A percentile compares a stretch with the other conserved stretches of the same genome.
Conservation (phyloP, 768 basidiomycete species). For the Leccinum uliginosum region DNA sequence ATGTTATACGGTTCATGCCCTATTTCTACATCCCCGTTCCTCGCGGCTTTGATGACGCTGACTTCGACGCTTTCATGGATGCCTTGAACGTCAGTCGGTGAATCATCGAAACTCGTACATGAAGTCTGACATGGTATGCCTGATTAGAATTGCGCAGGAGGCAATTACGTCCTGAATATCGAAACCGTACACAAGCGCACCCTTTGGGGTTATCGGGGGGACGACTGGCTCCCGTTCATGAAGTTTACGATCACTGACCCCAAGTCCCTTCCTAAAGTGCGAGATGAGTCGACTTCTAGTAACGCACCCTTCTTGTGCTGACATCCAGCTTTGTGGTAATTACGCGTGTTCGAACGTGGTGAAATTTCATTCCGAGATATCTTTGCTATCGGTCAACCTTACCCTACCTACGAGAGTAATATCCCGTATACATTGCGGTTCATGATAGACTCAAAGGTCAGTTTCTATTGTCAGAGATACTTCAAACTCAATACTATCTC, state of each 20-base stretch:
- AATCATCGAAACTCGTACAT: background rate
- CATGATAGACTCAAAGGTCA: slow-evolving; percentile 95
- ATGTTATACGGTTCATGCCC: slow-evolving; percentile 78
- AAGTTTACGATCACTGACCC: slow-evolving; percentile 77
- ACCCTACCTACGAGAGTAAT: slow-evolving; percentile 89
- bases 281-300: slow-evolving; percentile 66
- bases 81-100: slow-evolving; percentile 66
- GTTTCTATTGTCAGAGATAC: background rate
- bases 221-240: slow-evolving; percentile 75
- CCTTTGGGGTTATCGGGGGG: slow-evolving; percentile 87
- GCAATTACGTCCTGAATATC: slow-evolving; percentile 43
- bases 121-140: background rate
- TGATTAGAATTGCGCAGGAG: slow-evolving; percentile 25
- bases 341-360: slow-evolving; percentile 69
- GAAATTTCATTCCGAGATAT: slow-evolving; percentile 64
- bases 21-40: slow-evolving; percentile 93
- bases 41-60: slow-evolving; percentile 69
- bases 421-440: slow-evolving; percentile 88
- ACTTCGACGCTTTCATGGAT: slow-evolving; percentile 58
- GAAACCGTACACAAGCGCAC: slow-evolving; percentile 64
- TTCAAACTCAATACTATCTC: background rate
- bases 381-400: slow-evolving; percentile 42
- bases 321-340: slow-evolving; percentile 21
- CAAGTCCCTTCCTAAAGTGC: slow-evolving; percentile 75
- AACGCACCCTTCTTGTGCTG: slow-evolving; percentile 5